phyloP scores from a whole-genome alignment of 768 basidiomycete species.

The Boletus vermiculosoides region DNA sequence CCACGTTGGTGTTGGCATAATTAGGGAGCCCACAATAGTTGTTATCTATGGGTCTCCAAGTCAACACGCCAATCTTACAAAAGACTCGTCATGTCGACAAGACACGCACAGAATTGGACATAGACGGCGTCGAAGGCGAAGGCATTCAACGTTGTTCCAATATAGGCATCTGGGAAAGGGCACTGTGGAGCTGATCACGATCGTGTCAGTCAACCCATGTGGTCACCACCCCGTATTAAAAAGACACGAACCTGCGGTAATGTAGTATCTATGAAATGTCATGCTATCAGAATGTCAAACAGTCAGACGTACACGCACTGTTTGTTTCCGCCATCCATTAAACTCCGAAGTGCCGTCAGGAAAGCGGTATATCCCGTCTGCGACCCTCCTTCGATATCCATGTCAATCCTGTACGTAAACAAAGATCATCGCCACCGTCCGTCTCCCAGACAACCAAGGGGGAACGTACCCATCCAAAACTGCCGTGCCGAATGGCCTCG shows the following conservation, averaged over 20 bases:
- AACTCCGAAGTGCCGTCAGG: constrained; percentile 23
- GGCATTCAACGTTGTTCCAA: constrained; percentile 41
- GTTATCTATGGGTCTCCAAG: constrained; percentile 36
- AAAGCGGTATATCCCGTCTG: constrained; percentile 32
- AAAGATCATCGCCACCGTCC: not conserved
- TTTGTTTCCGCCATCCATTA: constrained; percentile 31
- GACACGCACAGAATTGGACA: constrained; percentile 45
- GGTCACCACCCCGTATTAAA: not conserved
- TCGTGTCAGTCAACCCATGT: constrained; percentile 3
- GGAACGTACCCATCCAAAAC: constrained; percentile 63
- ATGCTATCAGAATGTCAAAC: not conserved
- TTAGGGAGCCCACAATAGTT: constrained; percentile 42
- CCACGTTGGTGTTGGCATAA: constrained; percentile 43
- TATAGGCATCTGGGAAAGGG: constrained; percentile 46
- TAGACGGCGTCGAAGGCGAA: constrained; percentile 50
- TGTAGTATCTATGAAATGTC: constrained; percentile 37
- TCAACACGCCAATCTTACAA: constrained; percentile 2
- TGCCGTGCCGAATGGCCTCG: constrained; percentile 69
- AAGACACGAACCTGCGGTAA: constrained; percentile 37
- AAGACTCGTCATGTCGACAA: not conserved
- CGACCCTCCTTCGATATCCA: constrained; percentile 49
- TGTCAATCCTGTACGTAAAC: constrained; percentile 33
- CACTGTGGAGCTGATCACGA: constrained; percentile 38
- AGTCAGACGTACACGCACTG: constrained; percentile 16
- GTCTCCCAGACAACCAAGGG: constrained; percentile 8